Conservation (phyloP, 495 filamentous ascomycete species). For the Tuber calosporum region DNA sequence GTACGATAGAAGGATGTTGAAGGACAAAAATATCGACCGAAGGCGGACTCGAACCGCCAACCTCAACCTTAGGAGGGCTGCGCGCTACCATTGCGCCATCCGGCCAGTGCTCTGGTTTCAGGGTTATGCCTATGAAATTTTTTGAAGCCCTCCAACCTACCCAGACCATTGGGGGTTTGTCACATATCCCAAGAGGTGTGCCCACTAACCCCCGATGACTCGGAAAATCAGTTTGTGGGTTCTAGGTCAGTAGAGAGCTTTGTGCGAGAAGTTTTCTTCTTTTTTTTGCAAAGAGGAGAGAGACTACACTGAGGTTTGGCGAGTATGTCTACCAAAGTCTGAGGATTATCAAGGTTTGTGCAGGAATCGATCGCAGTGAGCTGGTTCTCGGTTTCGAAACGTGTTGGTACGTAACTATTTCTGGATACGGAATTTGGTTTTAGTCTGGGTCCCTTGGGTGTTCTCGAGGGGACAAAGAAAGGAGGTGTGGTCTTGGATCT, state of each 20-base stretch:
- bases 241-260: background rate
- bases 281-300: background rate
- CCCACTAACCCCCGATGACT: background rate
- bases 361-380: background rate
- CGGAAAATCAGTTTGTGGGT: background rate
- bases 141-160: background rate
- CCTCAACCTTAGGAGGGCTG: conserved; percentile 27
- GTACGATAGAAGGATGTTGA: background rate
- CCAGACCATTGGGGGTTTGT: background rate
- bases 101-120: background rate
- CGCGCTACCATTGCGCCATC: conserved; percentile 25
- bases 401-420: background rate
- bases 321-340: background rate
- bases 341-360: background rate
- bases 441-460: background rate
- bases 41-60: conserved; percentile 30
- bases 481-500: background rate
- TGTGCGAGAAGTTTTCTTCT: background rate
- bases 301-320: background rate
- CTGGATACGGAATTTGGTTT: background rate
- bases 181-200: background rate
- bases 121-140: background rate
- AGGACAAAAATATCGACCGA: conserved; percentile 15
- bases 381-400: background rate
- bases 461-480: background rate